These are phyloP conservation scores for Daldinia decipiens DNA, from an alignment of 495 filamentous ascomycete species.

Conservation along the genomic window DNA sequence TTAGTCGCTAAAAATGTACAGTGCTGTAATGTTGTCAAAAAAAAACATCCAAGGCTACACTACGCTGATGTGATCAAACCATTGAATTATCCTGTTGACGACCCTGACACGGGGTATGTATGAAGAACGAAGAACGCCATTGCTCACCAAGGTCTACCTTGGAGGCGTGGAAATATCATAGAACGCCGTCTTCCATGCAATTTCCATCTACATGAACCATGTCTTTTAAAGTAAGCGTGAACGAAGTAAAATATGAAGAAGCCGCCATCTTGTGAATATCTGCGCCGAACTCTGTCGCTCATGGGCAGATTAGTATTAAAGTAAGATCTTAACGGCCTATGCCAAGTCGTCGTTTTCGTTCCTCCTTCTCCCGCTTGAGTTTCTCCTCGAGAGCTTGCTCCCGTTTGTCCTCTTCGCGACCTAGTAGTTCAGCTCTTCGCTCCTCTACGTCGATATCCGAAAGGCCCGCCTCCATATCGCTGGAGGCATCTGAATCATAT, in stretches of 20 bases:
- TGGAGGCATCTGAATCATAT: slow-evolving; percentile 61
- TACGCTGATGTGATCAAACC: slow-evolving; percentile 17
- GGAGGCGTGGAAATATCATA: slow-evolving; percentile 14
- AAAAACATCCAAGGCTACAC: slow-evolving; percentile 2
- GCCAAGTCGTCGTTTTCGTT: slow-evolving; percentile 49
- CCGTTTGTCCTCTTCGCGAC: slow-evolving; percentile 62
- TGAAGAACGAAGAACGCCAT: slow-evolving; percentile 33
- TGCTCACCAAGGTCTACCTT: slow-evolving; percentile 25
- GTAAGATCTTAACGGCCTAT: slow-evolving; percentile 31
- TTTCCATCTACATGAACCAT: slow-evolving; percentile 42
- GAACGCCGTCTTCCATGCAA: slow-evolving; percentile 44
- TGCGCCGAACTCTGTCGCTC: slow-evolving; percentile 8
- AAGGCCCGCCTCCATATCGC: slow-evolving; percentile 71
- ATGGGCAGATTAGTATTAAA: slow-evolving; percentile 8
- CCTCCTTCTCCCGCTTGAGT: slow-evolving; percentile 59
- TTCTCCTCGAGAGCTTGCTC: slow-evolving; percentile 58
- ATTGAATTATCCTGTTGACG: slow-evolving; percentile 6
- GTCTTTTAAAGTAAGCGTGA: slow-evolving; percentile 14
- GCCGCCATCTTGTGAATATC: not conserved
- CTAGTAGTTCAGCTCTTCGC: slow-evolving; percentile 57
- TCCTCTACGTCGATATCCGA: slow-evolving; percentile 70
- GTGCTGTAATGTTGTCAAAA: slow-evolving; percentile 1
- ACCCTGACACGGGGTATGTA: slow-evolving; percentile 15
- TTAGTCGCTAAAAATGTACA: slow-evolving; percentile 28
- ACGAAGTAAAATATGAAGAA: not conserved